These are phyloP conservation scores for Fusarium paranaense DNA, from an alignment of 2,329 filamentous ascomycete species.

Conservation along the genomic window DNA sequence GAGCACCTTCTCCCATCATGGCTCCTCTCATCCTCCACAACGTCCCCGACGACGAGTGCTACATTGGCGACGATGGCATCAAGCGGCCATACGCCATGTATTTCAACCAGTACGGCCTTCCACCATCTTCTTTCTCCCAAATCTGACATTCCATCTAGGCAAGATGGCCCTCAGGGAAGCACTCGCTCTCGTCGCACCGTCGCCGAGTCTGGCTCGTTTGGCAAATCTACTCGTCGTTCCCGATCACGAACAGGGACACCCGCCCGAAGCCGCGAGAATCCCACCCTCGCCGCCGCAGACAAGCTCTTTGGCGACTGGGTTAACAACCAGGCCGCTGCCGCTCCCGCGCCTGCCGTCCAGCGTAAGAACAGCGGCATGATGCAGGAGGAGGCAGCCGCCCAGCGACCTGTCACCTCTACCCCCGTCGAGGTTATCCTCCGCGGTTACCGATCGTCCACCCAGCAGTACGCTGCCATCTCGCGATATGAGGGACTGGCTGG, in stretches of 20 bases:
- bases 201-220: constrained; percentile 74
- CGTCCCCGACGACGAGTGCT: constrained; percentile 75
- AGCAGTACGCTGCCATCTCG: constrained; percentile 88
- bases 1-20: constrained; percentile 54
- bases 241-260: constrained; percentile 71
- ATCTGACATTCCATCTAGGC: constrained; percentile 51
- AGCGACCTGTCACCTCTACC: constrained; percentile 52
- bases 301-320: constrained; percentile 71
- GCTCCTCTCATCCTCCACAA: constrained; percentile 76
- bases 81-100: constrained; percentile 75
- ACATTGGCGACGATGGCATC: constrained; percentile 73
- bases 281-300: constrained; percentile 71
- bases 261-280: constrained; percentile 67
- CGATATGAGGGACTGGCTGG: constrained; percentile 91
- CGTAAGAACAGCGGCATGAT: constrained; percentile 53
- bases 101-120: constrained; percentile 66
- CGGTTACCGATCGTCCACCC: constrained; percentile 74
- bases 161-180: constrained; percentile 62
- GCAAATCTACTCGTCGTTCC: constrained; percentile 73
- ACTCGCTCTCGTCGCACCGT: constrained; percentile 64
- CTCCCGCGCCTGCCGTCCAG: constrained; percentile 43
- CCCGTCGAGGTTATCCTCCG: constrained; percentile 85
- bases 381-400: constrained; percentile 55
- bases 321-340: constrained; percentile 56
- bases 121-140: background rate